Base-by-base conservation (phyloP, 805 yeast species). In the Saccharomycopsis javanensis region DNA sequence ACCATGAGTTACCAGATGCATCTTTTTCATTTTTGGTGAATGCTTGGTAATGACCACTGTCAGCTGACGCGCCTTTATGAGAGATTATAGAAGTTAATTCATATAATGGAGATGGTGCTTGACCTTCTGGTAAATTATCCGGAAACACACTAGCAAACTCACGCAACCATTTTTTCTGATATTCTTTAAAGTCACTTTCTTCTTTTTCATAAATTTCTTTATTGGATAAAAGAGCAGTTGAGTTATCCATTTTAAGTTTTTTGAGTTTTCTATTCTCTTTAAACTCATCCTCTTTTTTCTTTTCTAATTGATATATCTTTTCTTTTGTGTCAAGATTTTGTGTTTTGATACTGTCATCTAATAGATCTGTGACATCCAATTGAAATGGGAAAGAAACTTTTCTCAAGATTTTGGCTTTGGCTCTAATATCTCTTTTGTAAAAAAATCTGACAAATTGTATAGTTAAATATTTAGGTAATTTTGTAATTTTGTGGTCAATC, bases 1-100 rank as follows among this genome's bases (percentile, higher is more conserved):
- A 92, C 99, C 99, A 94, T 61, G 76, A 79, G 53, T 86, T 83
- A 33, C 87, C 91, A 23, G 73, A 77, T 54, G 75, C 66, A 66
- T 85, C 89, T 18, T 71, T 71, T 34, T 76, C 80, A 69, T 91
- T 94, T 65, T 80, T 83, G 15, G 86, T 84, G 72, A 88, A 94
- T 30, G 92, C 83, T 72, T 91, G 97, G 71, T 94, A 94, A 71
- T 94, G 99, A 16, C 99, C 99, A 30, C 96, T 86, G 69, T 94
- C 98, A 0, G 98, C 97, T 50, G 91, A 83, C 6, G 96, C 83
- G 53, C 99, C 99, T 67, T 85, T 86, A 72, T 94, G 99, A 1
- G 98, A 89, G 59, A 94, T 81, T 25, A 94, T 80, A 1, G 96
- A 89, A 38, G 76, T 74, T 62, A 94, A 79, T 62, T 89, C 90